These are phyloP conservation scores for Tetrahymena elliotti DNA, from an alignment of 73 alveolate genomes.

Conservation along the genomic window DNA sequence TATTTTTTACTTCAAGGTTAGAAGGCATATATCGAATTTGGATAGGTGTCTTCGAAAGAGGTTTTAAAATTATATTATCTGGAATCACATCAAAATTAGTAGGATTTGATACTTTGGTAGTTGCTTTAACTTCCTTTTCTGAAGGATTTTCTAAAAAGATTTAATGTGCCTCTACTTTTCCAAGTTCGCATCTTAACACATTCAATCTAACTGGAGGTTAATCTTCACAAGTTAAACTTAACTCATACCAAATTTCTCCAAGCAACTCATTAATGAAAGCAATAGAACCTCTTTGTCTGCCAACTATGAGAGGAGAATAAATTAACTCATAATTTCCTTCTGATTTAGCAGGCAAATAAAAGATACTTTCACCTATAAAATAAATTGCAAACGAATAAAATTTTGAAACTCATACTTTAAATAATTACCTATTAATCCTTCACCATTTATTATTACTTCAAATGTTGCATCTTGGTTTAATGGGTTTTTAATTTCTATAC, in stretches of 20 bases:
- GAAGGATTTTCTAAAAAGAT: slow-evolving; percentile 93
- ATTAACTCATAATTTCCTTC: slow-evolving; percentile 81
- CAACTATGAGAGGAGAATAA: slow-evolving; percentile 88
- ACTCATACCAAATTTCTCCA: slow-evolving; percentile 96
- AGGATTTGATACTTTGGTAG: slow-evolving; percentile 71
- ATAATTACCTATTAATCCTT: slow-evolving; percentile 84
- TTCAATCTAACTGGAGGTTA: slow-evolving; percentile 76
- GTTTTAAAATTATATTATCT: slow-evolving; percentile 76
- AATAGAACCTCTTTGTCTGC: slow-evolving; percentile 85
- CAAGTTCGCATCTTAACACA: slow-evolving; percentile 86
- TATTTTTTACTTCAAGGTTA: background rate
- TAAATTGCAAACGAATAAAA: background rate
- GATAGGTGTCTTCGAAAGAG: slow-evolving; percentile 12
- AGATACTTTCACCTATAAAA: slow-evolving; percentile 69
- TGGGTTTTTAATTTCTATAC: slow-evolving; percentile 84
- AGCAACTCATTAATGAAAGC: slow-evolving; percentile 88
- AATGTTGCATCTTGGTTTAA: slow-evolving; percentile 71
- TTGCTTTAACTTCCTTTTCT: slow-evolving; percentile 76
- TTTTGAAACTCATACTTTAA: background rate
- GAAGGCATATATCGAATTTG: slow-evolving; percentile 10
- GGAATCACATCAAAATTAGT: slow-evolving; percentile 92
- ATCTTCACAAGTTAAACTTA: slow-evolving; percentile 82
- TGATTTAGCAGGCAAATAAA: slow-evolving; percentile 72
- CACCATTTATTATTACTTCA: slow-evolving; percentile 88
- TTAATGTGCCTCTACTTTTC: slow-evolving; percentile 80